Percentiles rank a stretch among this genome's conserved stretches.
These are phyloP conservation scores for Globisporangium perplexum DNA, from an alignment of 352 stramenopile species.

Conservation along the genomic window DNA sequence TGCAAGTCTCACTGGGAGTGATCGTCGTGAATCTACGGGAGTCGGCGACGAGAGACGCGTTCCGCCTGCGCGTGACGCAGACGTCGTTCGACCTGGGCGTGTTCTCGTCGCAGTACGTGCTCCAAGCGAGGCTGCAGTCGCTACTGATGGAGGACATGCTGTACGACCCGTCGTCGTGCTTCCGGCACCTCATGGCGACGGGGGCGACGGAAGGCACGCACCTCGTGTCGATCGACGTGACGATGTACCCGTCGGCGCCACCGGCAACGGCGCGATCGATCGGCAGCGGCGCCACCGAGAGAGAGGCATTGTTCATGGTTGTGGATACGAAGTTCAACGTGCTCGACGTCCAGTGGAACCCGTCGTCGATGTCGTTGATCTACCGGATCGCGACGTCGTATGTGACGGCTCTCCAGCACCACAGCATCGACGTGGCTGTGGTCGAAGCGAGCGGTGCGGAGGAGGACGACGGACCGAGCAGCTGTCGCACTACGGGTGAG, in stretches of 20 bases:
- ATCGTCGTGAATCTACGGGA: constrained; percentile 55
- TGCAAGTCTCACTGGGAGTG: constrained; percentile 43
- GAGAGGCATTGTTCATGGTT: constrained; percentile 26
- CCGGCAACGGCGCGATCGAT: not conserved
- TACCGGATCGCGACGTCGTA: constrained; percentile 68
- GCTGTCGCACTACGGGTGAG: not conserved
- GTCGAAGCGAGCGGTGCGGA: constrained; percentile 1
- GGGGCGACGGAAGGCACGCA: constrained; percentile 23
- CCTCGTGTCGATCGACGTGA: constrained; percentile 47
- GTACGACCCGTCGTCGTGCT: constrained; percentile 38
- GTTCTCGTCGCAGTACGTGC: constrained; percentile 40
- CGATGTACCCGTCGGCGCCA: constrained; percentile 22
- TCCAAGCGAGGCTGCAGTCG: constrained; percentile 44
- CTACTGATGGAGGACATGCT: constrained; percentile 71
- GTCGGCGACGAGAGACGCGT: constrained; percentile 37
- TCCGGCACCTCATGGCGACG: constrained; percentile 64
- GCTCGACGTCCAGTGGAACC: constrained; percentile 80
- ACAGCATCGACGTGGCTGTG: constrained; percentile 13
- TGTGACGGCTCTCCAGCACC: constrained; percentile 37
- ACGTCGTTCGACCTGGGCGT: constrained; percentile 39
- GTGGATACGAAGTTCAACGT: constrained; percentile 62
- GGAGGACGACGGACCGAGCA: not conserved
- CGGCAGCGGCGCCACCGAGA: not conserved
- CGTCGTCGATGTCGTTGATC: constrained; percentile 69
- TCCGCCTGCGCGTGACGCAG: constrained; percentile 36